These are phyloP conservation scores for Blastobotrys ciferrii DNA, from an alignment of 1,139 yeast species.

Conservation along the genomic window DNA sequence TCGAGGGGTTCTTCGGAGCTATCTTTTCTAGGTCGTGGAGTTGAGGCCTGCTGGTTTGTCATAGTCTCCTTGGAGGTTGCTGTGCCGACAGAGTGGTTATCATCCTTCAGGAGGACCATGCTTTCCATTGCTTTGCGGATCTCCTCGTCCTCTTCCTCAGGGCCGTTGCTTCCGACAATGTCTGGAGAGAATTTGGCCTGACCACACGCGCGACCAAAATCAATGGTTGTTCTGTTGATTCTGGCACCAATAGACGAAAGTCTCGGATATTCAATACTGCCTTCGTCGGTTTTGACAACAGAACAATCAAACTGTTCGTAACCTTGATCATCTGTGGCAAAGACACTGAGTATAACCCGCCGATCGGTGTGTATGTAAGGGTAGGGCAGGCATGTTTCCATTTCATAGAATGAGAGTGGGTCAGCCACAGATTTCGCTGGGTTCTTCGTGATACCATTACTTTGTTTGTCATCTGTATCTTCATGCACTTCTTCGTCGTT, in stretches of 20 bases:
- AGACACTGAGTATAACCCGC: constrained; percentile 31
- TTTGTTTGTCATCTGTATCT: not conserved
- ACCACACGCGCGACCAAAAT: constrained; percentile 30
- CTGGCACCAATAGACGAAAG: constrained; percentile 23
- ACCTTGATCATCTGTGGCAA: constrained; percentile 17
- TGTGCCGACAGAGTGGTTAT: not conserved
- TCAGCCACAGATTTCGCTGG: constrained; percentile 23
- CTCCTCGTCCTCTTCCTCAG: constrained; percentile 26
- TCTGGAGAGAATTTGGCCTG: constrained; percentile 27
- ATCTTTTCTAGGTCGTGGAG: constrained; percentile 2
- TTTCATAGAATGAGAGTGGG: constrained; percentile 60
- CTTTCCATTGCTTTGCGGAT: constrained; percentile 34
- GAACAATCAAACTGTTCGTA: constrained; percentile 11
- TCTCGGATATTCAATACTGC: constrained; percentile 6
- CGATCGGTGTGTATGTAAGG: constrained; percentile 48
- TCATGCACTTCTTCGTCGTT: not conserved
- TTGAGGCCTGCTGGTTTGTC: not conserved
- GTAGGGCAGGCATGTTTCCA: constrained; percentile 62
- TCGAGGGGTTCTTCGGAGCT: not conserved
- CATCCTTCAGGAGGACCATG: constrained; percentile 18
- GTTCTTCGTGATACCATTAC: not conserved
- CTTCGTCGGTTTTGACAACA: constrained; percentile 5
- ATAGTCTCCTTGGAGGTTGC: not conserved
- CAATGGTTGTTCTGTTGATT: constrained; percentile 23
- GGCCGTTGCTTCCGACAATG: constrained; percentile 20